phyloP scores from a whole-genome alignment of 2,329 filamentous ascomycete genomes.

The Ciborinia camelliae region DNA sequence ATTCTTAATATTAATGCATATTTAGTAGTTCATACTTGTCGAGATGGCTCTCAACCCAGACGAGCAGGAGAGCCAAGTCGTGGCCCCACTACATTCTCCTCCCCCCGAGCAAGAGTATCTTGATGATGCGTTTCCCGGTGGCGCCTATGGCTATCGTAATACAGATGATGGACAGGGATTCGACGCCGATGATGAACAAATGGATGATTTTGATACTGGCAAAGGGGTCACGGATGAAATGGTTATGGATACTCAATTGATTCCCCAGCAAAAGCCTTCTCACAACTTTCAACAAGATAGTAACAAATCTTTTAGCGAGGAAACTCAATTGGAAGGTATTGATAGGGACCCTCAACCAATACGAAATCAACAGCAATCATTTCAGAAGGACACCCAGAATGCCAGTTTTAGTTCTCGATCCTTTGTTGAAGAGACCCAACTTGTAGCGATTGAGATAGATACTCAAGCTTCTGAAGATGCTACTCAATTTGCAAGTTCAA shows the following conservation, averaged over 20 bases:
- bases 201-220: background rate
- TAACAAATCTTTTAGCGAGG: background rate
- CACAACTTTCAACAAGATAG: slow-evolving; percentile 12
- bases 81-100: background rate
- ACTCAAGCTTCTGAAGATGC: slow-evolving; percentile 17
- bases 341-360: slow-evolving; percentile 17
- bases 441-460: slow-evolving; percentile 24
- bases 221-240: background rate
- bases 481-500: background rate
- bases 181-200: background rate
- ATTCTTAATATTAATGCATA: background rate
- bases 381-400: background rate
- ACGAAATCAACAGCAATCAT: background rate
- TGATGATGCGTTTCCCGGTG: background rate
- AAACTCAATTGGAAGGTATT: slow-evolving; percentile 1
- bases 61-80: slow-evolving; percentile 24
- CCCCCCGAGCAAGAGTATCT: background rate
- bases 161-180: background rate
- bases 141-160: background rate
- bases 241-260: background rate
- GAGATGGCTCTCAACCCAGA: slow-evolving; percentile 8
- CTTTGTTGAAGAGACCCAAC: slow-evolving; percentile 29
- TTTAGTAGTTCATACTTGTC: background rate
- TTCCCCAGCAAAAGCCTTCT: background rate
- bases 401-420: slow-evolving; percentile 17